phyloP scores from a whole-genome alignment of 2,329 filamentous ascomycete species.

The Leptographium lundbergii region DNA sequence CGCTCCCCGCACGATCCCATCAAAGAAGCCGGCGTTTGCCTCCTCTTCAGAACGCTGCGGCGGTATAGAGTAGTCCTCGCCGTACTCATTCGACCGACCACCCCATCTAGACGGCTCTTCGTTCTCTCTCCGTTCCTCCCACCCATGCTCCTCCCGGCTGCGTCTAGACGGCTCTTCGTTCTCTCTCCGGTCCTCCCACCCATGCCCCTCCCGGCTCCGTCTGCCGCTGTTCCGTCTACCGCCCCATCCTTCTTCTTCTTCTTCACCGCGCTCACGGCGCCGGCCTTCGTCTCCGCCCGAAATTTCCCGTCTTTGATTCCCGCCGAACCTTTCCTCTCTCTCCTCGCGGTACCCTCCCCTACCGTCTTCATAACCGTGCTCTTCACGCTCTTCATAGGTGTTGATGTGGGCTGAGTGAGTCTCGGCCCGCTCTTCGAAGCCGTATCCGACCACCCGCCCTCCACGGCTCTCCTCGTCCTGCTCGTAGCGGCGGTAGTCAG shows the following conservation, averaged over 20 bases:
- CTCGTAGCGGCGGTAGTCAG: constrained; percentile 51
- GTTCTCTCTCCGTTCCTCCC: constrained; percentile 8
- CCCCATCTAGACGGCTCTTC: constrained; percentile 15
- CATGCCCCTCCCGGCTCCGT: constrained; percentile 13
- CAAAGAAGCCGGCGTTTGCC: constrained; percentile 7
- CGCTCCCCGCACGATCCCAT: constrained; percentile 13
- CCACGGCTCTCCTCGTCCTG: constrained; percentile 27
- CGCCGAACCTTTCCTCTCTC: background rate
- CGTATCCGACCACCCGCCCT: constrained; percentile 31
- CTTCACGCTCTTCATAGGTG: constrained; percentile 11
- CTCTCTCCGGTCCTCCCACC: constrained; percentile 7
- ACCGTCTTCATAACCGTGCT: constrained; percentile 13
- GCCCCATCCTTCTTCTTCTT: background rate
- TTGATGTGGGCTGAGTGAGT: constrained; percentile 26
- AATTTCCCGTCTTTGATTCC: background rate
- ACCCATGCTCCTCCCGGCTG: constrained; percentile 11
- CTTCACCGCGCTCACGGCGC: background rate
- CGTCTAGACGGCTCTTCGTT: constrained; percentile 15
- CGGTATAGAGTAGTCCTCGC: background rate
- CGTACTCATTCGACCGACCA: constrained; percentile 4
- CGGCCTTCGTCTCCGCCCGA: background rate
- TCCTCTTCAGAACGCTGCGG: background rate
- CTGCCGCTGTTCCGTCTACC: constrained; percentile 12
- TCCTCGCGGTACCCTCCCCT: constrained; percentile 18
- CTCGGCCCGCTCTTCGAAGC: constrained; percentile 47